Conservation (phyloP, 208 protist genomes). For the Leishmania arabica region DNA sequence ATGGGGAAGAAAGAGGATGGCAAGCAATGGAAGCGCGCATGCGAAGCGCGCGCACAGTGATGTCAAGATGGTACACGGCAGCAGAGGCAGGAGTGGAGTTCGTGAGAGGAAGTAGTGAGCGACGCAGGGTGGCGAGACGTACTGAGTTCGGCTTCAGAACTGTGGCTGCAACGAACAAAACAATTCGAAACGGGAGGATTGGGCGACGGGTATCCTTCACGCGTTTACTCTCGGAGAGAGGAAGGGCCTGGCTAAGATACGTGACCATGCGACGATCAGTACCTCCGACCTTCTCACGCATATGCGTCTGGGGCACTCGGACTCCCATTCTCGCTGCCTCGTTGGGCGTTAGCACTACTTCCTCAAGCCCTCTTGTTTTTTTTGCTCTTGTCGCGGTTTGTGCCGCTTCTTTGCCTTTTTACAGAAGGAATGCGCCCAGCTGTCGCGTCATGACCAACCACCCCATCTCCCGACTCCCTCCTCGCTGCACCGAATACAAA, state of each 20-base stretch:
- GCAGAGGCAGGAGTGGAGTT: neutral
- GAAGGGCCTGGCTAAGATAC: neutral
- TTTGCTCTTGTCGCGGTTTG: neutral
- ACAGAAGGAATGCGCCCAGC: too few relatives aligned
- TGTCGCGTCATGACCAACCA: too few relatives aligned
- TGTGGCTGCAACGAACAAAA: neutral
- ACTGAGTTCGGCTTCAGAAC: neutral
- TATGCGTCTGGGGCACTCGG: neutral
- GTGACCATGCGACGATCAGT: neutral
- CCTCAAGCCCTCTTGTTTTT: neutral
- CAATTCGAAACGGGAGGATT: neutral
- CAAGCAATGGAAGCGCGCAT: neutral
- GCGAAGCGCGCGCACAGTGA: neutral
- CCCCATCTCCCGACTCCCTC: neutral
- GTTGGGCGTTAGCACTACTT: neutral
- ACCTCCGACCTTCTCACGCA: neutral
- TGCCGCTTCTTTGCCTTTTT: too few relatives aligned
- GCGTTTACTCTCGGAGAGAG: neutral
- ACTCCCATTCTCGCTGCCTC: neutral
- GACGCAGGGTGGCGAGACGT: neutral
- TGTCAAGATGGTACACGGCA: neutral
- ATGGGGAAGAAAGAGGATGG: neutral
- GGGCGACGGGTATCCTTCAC: neutral
- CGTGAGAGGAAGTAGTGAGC: too few relatives aligned
- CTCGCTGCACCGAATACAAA: too few relatives aligned